These are phyloP conservation scores for Tolypocladium album DNA, from an alignment of 2,329 filamentous ascomycete species.

Conservation along the genomic window DNA sequence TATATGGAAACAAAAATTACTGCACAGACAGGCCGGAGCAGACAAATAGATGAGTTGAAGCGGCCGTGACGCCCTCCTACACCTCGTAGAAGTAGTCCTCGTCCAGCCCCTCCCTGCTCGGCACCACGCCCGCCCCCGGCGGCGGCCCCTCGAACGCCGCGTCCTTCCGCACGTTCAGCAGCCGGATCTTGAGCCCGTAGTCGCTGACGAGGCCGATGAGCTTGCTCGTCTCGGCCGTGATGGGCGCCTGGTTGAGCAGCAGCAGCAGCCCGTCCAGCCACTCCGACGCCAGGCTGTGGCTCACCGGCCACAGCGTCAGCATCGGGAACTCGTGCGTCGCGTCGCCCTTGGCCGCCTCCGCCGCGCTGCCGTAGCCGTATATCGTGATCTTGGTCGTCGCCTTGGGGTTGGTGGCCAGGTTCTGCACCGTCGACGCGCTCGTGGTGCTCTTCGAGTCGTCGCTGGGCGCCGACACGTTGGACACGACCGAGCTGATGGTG, in stretches of 20 bases:
- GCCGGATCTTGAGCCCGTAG: constrained; percentile 83
- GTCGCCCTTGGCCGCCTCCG: constrained; percentile 22
- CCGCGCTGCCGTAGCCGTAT: constrained; percentile 53
- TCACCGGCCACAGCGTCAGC: constrained; percentile 71
- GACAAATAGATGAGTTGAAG: neutral
- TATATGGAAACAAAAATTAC: neutral
- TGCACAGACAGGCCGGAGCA: neutral
- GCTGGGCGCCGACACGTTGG: constrained; percentile 68
- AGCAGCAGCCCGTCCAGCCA: constrained; percentile 95
- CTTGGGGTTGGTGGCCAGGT: constrained; percentile 21
- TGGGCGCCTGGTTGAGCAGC: constrained; percentile 88
- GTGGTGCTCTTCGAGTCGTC: constrained; percentile 35
- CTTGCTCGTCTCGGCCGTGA: constrained; percentile 93
- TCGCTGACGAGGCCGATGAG: constrained; percentile 76
- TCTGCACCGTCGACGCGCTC: constrained; percentile 31
- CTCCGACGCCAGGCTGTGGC: constrained; percentile 78
- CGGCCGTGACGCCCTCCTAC: constrained; percentile 15
- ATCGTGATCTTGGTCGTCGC: constrained; percentile 83
- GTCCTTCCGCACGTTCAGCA: constrained; percentile 86
- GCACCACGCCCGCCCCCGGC: constrained; percentile 64
- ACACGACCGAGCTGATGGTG: constrained; percentile 84
- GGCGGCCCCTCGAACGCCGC: constrained; percentile 56
- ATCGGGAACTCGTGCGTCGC: constrained; percentile 57
- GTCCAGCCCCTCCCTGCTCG: constrained; percentile 74
- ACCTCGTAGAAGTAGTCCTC: constrained; percentile 91